Evolutionary conservation across 352 stramenopile species (phyloP).

Genomic region (Phytophthora macrochlamydospora): DNA sequence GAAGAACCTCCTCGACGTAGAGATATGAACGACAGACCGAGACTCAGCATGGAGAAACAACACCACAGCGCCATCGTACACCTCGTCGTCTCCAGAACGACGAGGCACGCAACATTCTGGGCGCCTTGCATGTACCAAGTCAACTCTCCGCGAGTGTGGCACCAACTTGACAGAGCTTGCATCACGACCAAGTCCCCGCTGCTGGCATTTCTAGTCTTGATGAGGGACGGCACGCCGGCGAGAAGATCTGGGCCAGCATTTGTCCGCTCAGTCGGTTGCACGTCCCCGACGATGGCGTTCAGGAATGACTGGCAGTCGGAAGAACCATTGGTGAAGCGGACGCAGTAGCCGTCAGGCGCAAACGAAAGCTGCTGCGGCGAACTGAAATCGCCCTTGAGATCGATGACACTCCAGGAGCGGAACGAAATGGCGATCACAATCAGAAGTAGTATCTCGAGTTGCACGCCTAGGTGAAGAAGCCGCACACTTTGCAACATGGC

Average conservation of each 20-base stretch:
- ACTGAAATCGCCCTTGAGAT: slow-evolving; percentile 13
- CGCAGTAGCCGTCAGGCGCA: slow-evolving; percentile 51
- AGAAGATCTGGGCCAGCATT: slow-evolving; percentile 11
- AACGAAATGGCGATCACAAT: slow-evolving; percentile 29
- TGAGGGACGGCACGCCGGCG: slow-evolving; percentile 4
- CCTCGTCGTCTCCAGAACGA: slow-evolving; percentile 58
- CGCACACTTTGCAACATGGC: slow-evolving; percentile 26
- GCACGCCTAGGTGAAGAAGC: slow-evolving; percentile 28
- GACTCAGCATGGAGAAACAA: slow-evolving; percentile 28
- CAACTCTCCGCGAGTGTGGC: slow-evolving; percentile 29
- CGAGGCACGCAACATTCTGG: slow-evolving; percentile 59
- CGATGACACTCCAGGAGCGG: slow-evolving; percentile 44
- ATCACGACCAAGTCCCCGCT: slow-evolving; percentile 24
- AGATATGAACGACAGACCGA: slow-evolving; percentile 28
- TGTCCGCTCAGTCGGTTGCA: slow-evolving; percentile 10
- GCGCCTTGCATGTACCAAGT: slow-evolving; percentile 59
- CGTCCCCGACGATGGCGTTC: slow-evolving; percentile 37
- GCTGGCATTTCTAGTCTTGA: slow-evolving; percentile 10
- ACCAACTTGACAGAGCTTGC: slow-evolving; percentile 53
- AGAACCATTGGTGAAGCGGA: slow-evolving; percentile 37
- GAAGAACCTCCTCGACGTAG: slow-evolving; percentile 7
- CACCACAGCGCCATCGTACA: slow-evolving; percentile 57
- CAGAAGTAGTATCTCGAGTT: slow-evolving; percentile 33
- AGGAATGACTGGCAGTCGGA: slow-evolving; percentile 49
- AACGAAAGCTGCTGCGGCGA: slow-evolving; percentile 38